Evolutionary conservation across 306 rosid species (phyloP).

Genomic region (Prunus mira): DNA sequence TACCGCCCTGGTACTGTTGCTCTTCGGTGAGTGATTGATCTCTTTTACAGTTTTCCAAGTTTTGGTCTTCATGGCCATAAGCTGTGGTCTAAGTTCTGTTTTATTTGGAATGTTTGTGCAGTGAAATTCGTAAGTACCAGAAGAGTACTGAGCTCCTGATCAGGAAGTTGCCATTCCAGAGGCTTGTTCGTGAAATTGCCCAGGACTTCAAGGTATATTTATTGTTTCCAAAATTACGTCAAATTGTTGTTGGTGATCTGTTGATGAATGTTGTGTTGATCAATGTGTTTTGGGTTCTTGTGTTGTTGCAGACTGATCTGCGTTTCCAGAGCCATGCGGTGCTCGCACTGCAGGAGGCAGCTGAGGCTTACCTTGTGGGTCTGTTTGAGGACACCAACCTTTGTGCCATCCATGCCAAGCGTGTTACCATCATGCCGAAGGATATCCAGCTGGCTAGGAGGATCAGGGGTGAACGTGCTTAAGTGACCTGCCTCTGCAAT

Average conservation of each 20-base stretch:
- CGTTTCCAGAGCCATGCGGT: conserved; percentile 99
- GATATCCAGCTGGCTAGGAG: conserved; percentile 91
- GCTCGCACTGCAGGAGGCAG: conserved; percentile 87
- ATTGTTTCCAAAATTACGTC: background rate
- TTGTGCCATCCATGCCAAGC: conserved; percentile 93
- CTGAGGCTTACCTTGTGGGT: conserved; percentile 89
- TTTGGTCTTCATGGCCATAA: background rate
- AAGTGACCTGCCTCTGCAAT: background rate
- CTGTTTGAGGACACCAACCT: conserved; percentile 88
- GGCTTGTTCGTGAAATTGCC: conserved; percentile 94
- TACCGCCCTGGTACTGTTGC: conserved; percentile 96
- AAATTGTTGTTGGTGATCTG: accelerated
- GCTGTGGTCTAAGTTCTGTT: background rate
- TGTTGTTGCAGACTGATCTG: conserved; percentile 63
- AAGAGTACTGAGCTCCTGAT: conserved; percentile 89
- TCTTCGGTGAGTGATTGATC: conserved; percentile 51
- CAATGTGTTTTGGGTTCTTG: background rate
- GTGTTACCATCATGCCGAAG: conserved; percentile 92
- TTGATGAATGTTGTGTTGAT: background rate
- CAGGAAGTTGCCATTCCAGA: conserved; percentile 91
- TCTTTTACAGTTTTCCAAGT: background rate
- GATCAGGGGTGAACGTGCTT: conserved; percentile 93
- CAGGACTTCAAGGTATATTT: conserved; percentile 78
- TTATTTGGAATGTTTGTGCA: conserved; percentile 12
- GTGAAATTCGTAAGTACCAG: conserved; percentile 93